Percentiles rank a stretch among this genome's conserved stretches.
Conservation (phyloP, 2,329 filamentous ascomycete species). For the Pyricularia pennisetigena region DNA sequence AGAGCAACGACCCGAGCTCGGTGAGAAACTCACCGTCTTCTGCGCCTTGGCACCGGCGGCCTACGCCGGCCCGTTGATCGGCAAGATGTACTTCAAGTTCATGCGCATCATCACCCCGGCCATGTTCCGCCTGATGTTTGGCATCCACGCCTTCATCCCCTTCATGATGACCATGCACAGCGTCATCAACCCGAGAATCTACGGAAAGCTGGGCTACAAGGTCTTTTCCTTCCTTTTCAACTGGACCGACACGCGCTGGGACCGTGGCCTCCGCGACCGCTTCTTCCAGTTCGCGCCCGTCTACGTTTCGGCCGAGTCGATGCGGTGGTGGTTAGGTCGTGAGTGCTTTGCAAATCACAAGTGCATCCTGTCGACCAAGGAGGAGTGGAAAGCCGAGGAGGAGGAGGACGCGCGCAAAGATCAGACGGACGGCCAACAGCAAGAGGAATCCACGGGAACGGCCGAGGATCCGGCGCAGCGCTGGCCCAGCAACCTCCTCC, state of each 20-base stretch:
- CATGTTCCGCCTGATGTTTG: conserved; percentile 75
- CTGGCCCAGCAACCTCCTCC: background rate
- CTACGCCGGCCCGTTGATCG: conserved; percentile 78
- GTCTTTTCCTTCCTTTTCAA: conserved; percentile 86
- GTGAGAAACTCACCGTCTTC: conserved; percentile 76
- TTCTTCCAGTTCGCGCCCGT: conserved; percentile 92
- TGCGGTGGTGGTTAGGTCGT: conserved; percentile 90
- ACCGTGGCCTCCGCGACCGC: conserved; percentile 64
- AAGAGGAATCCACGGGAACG: background rate
- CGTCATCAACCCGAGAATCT: conserved; percentile 54
- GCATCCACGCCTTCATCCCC: conserved; percentile 88
- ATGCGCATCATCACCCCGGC: conserved; percentile 70
- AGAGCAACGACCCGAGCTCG: conserved; percentile 78
- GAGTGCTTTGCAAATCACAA: conserved; percentile 74
- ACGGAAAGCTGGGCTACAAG: conserved; percentile 75
- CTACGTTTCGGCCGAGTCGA: conserved; percentile 79
- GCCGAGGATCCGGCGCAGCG: background rate
- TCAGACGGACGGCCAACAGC: conserved; percentile 16
- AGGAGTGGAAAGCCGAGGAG: conserved; percentile 55
- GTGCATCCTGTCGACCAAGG: conserved; percentile 74
- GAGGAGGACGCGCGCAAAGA: conserved; percentile 39
- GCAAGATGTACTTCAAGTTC: conserved; percentile 85
- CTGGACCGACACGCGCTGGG: conserved; percentile 82
- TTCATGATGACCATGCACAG: conserved; percentile 82
- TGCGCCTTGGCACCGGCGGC: conserved; percentile 85